Conservation (phyloP, 2,329 filamentous ascomycete genomes). For the Sordariomycetes sp. region DNA sequence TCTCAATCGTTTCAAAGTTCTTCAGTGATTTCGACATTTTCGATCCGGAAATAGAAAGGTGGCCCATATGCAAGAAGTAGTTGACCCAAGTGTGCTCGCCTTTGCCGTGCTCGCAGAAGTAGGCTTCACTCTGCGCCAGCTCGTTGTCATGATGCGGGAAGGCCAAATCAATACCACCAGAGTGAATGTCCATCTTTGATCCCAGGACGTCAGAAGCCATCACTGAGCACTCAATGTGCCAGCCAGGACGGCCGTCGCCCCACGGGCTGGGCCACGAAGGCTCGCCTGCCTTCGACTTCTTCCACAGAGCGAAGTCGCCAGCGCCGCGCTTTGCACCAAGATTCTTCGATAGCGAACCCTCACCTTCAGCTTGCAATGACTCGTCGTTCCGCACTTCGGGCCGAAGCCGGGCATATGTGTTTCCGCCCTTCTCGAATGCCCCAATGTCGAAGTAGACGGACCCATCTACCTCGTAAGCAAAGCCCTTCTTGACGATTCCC, state of each 20-base stretch:
- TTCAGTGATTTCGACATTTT: conserved; percentile 97
- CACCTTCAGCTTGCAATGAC: conserved; percentile 76
- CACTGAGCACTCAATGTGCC: conserved; percentile 95
- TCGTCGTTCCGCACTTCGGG: conserved; percentile 82
- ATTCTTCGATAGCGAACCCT: conserved; percentile 65
- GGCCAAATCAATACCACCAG: conserved; percentile 80
- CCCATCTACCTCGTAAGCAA: conserved; percentile 72
- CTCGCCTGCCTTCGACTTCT: conserved; percentile 84
- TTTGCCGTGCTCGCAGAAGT: conserved; percentile 49
- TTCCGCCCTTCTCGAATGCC: conserved; percentile 75
- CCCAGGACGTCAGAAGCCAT: conserved; percentile 91
- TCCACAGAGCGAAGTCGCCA: conserved; percentile 90
- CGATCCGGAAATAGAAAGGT: conserved; percentile 72
- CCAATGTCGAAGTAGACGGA: conserved; percentile 92
- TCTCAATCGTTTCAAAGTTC: conserved; percentile 89
- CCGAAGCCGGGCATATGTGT: conserved; percentile 76
- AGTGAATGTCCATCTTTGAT: conserved; percentile 82
- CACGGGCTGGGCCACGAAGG: conserved; percentile 83
- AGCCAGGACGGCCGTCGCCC: conserved; percentile 82
- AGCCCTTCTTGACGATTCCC: conserved; percentile 74
- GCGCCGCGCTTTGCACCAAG: conserved; percentile 60
- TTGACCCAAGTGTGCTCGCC: conserved; percentile 74
- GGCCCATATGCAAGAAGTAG: conserved; percentile 94
- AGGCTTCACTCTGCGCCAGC: conserved; percentile 83
- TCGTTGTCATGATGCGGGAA: conserved; percentile 95